These are phyloP conservation scores for Fusarium sp. DNA, from an alignment of 2,329 filamentous ascomycete genomes.

Conservation along the genomic window DNA sequence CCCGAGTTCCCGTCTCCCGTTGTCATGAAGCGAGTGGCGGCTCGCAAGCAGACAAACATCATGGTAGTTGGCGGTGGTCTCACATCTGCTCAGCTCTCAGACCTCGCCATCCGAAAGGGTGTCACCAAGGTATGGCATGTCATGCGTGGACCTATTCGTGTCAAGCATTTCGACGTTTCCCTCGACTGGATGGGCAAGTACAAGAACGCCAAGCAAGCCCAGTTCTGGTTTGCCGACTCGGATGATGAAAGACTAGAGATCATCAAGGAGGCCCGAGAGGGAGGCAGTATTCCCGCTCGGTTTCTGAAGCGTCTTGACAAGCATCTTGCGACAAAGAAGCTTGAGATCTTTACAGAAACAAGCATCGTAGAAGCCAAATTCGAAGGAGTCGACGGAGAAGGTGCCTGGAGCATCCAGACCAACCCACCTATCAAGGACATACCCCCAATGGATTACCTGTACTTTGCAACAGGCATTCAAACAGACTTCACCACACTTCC, in stretches of 20 bases:
- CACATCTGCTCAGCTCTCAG: constrained; percentile 79
- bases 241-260: constrained; percentile 76
- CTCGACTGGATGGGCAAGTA: constrained; percentile 87
- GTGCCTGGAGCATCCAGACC: constrained; percentile 59
- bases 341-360: constrained; percentile 70
- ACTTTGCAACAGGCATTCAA: constrained; percentile 80
- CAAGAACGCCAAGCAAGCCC: constrained; percentile 79
- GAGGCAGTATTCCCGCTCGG: constrained; percentile 79
- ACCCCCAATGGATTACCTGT: constrained; percentile 74
- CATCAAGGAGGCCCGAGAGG: constrained; percentile 74
- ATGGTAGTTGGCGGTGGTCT: constrained; percentile 81
- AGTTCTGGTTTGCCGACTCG: constrained; percentile 81
- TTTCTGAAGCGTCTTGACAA: constrained; percentile 75
- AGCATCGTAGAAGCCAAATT: constrained; percentile 64
- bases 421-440: constrained; percentile 63
- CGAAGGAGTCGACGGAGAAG: constrained; percentile 53
- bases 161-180: constrained; percentile 84
- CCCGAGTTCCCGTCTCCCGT: constrained; percentile 65
- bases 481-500: constrained; percentile 71
- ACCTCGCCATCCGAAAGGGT: constrained; percentile 72
- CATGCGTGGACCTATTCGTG: constrained; percentile 68
- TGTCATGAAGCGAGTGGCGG: constrained; percentile 64
- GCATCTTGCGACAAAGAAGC: constrained; percentile 63
- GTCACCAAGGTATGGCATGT: constrained; percentile 77
- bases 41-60: constrained; percentile 66